phyloP scores from a whole-genome alignment of 1,139 yeast genomes.

The Suhomyces terraborum region DNA sequence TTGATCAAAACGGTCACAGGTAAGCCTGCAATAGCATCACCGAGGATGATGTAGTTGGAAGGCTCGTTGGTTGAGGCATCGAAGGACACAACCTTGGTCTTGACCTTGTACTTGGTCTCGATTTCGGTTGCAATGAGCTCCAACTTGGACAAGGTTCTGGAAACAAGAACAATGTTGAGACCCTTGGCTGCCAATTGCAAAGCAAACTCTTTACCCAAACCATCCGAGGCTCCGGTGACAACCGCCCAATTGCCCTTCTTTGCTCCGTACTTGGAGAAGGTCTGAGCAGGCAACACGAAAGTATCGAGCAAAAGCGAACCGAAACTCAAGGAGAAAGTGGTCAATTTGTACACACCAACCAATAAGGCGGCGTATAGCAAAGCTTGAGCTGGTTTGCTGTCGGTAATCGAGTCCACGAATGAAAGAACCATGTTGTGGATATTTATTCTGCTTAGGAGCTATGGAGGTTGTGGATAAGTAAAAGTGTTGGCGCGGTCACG shows the following conservation, averaged over 20 bases:
- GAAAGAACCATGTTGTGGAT: neutral
- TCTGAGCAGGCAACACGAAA: constrained; percentile 64
- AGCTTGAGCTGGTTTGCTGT: constrained; percentile 24
- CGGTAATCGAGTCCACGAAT: constrained; percentile 18
- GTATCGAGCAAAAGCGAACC: constrained; percentile 54
- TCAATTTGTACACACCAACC: constrained; percentile 55
- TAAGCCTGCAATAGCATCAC: constrained; percentile 49
- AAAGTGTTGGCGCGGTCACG: neutral
- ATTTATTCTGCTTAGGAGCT: neutral
- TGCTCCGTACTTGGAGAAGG: constrained; percentile 70
- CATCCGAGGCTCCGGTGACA: constrained; percentile 96
- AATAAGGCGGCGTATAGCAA: constrained; percentile 39
- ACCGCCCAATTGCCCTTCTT: constrained; percentile 77
- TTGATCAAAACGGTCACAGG: constrained; percentile 78
- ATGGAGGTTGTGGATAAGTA: neutral
- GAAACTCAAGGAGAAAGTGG: constrained; percentile 41
- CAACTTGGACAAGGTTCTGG: constrained; percentile 81
- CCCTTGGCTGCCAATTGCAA: constrained; percentile 83
- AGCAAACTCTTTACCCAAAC: constrained; percentile 93
- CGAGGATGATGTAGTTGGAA: constrained; percentile 54
- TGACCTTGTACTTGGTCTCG: constrained; percentile 57
- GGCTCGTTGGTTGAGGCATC: constrained; percentile 68
- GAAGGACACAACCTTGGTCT: constrained; percentile 69
- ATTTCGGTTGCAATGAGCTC: constrained; percentile 68
- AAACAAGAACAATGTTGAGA: constrained; percentile 77